Evolutionary conservation across 768 basidiomycete species (phyloP), one percentile per base, ranked within the genome.

Genomic region (Amanita thiersii): DNA sequence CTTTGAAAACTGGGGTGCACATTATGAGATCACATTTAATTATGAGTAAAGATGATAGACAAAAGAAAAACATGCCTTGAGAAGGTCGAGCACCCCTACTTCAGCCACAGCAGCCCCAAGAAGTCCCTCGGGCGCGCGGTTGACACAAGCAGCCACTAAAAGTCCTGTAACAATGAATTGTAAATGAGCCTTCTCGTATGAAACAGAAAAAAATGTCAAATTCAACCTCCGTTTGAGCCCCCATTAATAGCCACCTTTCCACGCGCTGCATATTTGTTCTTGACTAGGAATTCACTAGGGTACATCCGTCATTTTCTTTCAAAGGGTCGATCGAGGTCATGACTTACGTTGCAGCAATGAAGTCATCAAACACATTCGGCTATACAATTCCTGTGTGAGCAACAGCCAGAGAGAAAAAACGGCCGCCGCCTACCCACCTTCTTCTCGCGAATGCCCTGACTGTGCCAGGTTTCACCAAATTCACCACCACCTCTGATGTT

Each of bases 381-480:
- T 85, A 36, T n/a, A n/a, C n/a, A 18, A 29, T 30, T 18, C 1
- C 4, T 29, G 31, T 19, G 37, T 20, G 12, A 46, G 23, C 23
- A 14, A 39, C 47, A 40, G 45, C 45, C 26, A 47, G 29, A 21
- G 17, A 26, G 33, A 33, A 9, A 23, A 26, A 18, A 23, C 29
- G 30, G 44, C 8, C n/a, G 38, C 2, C n/a, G 37, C 18, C 12
- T 21, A 39, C 56, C 17, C 38, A 81, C 81, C 69, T 88, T 88
- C 39, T 72, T 71, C 46, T 86, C 86, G 46, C 66, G 68, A 20
- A 67, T 79, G 2, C 84, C 88, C 17, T 72, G 83, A 30, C 70
- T 52, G 56, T 90, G 86, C 88, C 88, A 91, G n/a, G 78, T 72
- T 51, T 89, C 82, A 10, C 88, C 87, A 47, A 87, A 89, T 54